phyloP scores from a whole-genome alignment of 495 filamentous ascomycete genomes.

The Parachaetomium inaequale region DNA sequence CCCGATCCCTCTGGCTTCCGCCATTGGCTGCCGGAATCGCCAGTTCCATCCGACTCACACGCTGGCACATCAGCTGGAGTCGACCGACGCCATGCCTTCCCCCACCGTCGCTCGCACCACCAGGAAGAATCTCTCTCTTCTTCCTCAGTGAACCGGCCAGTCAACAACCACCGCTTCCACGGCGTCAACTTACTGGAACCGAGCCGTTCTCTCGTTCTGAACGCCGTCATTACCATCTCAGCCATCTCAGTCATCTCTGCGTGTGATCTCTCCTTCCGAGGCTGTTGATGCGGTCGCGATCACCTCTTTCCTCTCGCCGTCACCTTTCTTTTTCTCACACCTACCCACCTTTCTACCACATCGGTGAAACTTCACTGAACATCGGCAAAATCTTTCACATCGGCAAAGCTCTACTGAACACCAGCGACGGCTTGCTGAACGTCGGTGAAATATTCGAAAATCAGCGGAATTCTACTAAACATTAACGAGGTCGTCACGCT shows the following conservation, averaged over 20 bases:
- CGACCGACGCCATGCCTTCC: constrained; percentile 8
- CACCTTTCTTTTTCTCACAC: background rate
- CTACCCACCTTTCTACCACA: background rate
- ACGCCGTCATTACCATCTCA: no score
- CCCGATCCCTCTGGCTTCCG: background rate
- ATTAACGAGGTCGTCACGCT: background rate
- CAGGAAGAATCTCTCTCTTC: background rate
- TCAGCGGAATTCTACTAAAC: background rate
- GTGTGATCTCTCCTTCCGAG: background rate
- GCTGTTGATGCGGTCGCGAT: background rate
- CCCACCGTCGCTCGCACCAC: constrained; percentile 12
- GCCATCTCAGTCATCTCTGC: background rate
- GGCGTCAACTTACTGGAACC: background rate
- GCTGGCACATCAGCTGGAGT: background rate
- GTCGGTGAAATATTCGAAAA: background rate
- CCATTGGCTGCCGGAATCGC: background rate
- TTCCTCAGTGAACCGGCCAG: background rate
- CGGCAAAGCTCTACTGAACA: no score
- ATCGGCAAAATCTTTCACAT: background rate
- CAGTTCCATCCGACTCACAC: background rate
- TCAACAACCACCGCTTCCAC: background rate
- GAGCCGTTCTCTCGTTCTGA: background rate
- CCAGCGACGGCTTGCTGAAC: no score
- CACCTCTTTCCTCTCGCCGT: background rate
- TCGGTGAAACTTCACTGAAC: no score